phyloP scores from a whole-genome alignment of 2,329 filamentous ascomycete genomes.

The Aspergillus glaucus region DNA sequence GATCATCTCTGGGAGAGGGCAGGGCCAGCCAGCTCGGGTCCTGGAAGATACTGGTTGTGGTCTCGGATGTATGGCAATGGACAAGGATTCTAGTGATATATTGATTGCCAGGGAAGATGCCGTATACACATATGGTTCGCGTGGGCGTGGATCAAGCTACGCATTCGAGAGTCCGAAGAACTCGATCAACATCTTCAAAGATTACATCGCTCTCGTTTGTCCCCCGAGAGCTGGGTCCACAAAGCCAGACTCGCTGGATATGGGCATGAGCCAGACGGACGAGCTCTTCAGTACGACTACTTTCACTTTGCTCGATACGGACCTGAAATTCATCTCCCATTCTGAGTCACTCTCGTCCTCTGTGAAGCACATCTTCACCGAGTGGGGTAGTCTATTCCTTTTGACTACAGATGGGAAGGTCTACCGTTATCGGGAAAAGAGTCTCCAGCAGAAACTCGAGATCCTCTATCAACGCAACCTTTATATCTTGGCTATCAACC shows the following conservation, averaged over 20 bases:
- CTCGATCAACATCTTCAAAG: constrained; percentile 67
- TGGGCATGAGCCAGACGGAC: constrained; percentile 66
- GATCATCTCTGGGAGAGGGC: constrained; percentile 78
- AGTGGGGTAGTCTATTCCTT: constrained; percentile 91
- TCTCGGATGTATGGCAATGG: constrained; percentile 90
- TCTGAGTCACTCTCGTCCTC: constrained; percentile 77
- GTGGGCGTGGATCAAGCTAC: constrained; percentile 79
- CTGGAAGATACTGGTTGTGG: constrained; percentile 86
- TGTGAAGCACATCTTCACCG: constrained; percentile 70
- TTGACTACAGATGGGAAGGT: constrained; percentile 89
- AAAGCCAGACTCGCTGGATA: constrained; percentile 59
- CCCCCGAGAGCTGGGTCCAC: constrained; percentile 58
- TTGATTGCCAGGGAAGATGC: constrained; percentile 93
- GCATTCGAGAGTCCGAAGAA: constrained; percentile 90
- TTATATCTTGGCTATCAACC: constrained; percentile 82
- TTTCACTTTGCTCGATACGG: constrained; percentile 86
- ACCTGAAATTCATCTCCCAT: constrained; percentile 82
- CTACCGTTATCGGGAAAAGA: constrained; percentile 82
- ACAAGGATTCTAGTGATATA: constrained; percentile 72
- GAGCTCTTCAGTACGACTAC: constrained; percentile 79
- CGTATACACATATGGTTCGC: constrained; percentile 83
- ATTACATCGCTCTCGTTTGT: constrained; percentile 82
- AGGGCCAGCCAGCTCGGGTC: constrained; percentile 80
- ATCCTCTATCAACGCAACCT: constrained; percentile 91
- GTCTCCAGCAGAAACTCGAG: constrained; percentile 82